A percentile compares a stretch with the other conserved stretches of the same genome.
These are phyloP conservation scores for Alternaria dauci DNA, from an alignment of 2,329 filamentous ascomycete species.

Conservation along the genomic window DNA sequence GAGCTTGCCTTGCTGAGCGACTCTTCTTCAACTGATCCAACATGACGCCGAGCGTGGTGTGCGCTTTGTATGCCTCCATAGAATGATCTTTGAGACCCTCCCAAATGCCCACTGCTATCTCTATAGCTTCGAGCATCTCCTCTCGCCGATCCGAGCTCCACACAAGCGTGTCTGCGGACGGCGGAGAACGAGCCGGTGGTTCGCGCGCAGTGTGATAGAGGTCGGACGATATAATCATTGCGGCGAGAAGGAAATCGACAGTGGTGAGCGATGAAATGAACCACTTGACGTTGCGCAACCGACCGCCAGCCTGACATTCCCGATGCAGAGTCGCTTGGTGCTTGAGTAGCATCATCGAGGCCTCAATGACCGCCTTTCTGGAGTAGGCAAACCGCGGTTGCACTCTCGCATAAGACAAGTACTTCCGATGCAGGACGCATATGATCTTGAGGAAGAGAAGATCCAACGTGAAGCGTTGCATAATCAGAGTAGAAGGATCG, in stretches of 20 bases:
- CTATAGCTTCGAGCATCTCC: constrained; percentile 79
- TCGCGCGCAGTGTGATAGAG: constrained; percentile 71
- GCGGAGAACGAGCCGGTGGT: constrained; percentile 47
- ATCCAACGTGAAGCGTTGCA: constrained; percentile 84
- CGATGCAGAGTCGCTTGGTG: constrained; percentile 79
- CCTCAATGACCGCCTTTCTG: constrained; percentile 82
- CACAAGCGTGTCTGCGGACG: constrained; percentile 51
- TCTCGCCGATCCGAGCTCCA: constrained; percentile 62
- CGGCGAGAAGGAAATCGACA: constrained; percentile 85
- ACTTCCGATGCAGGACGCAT: constrained; percentile 88
- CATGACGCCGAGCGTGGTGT: constrained; percentile 82
- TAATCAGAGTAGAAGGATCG: constrained; percentile 73
- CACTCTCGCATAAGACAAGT: constrained; percentile 74
- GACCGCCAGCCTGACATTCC: constrained; percentile 76
- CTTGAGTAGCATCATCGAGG: constrained; percentile 80
- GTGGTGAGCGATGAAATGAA: constrained; percentile 81
- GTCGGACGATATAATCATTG: constrained; percentile 84
- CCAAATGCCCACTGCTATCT: constrained; percentile 81
- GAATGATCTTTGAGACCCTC: constrained; percentile 76
- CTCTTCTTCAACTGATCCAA: constrained; percentile 75
- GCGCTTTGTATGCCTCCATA: constrained; percentile 90
- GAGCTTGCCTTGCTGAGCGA: constrained; percentile 37
- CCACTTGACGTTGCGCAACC: constrained; percentile 77
- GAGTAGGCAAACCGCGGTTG: constrained; percentile 87
- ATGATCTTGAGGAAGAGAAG: constrained; percentile 88